Evolutionary conservation across 257 asterid genomes (phyloP).

Genomic region (Nicotiana sylvestris): DNA sequence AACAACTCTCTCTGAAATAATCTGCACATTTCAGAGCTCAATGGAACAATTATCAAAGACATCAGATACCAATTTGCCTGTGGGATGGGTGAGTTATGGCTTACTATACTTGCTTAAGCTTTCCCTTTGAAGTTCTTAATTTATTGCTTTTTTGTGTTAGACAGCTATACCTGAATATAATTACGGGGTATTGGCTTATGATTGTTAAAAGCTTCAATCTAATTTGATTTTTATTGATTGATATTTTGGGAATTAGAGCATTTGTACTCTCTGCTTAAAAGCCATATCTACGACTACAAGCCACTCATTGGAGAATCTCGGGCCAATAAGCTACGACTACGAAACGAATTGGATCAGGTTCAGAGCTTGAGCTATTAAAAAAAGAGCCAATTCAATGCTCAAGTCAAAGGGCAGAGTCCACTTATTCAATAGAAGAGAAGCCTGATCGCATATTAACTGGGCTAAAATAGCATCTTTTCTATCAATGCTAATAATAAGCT

Average conservation of each 20-base stretch:
- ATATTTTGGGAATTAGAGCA: neutral
- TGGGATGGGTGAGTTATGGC: constrained; percentile 81
- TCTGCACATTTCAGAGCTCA: constrained; percentile 44
- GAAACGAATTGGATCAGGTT: too few species aligned
- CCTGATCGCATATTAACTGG: too few species aligned
- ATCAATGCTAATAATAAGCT: too few species aligned
- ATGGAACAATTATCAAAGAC: constrained; percentile 37
- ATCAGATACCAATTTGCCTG: constrained; percentile 50
- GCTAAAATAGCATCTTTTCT: too few species aligned
- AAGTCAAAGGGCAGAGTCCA: too few species aligned
- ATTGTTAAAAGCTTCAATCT: neutral
- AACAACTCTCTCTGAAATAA: neutral
- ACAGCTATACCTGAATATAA: neutral
- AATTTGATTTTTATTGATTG: neutral
- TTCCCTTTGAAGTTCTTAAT: neutral
- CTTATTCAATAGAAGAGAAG: too few species aligned
- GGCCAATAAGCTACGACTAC: too few species aligned
- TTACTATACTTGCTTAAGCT: constrained; percentile 14
- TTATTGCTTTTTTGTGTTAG: neutral
- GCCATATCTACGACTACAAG: too few species aligned
- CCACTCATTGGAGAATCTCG: too few species aligned
- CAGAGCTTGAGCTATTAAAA: too few species aligned
- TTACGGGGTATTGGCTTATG: neutral
- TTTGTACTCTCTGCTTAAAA: neutral
- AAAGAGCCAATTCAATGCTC: too few species aligned